Conservation (phyloP, 208 protist genomes). For the Blastocrithidia nonstop region DNA sequence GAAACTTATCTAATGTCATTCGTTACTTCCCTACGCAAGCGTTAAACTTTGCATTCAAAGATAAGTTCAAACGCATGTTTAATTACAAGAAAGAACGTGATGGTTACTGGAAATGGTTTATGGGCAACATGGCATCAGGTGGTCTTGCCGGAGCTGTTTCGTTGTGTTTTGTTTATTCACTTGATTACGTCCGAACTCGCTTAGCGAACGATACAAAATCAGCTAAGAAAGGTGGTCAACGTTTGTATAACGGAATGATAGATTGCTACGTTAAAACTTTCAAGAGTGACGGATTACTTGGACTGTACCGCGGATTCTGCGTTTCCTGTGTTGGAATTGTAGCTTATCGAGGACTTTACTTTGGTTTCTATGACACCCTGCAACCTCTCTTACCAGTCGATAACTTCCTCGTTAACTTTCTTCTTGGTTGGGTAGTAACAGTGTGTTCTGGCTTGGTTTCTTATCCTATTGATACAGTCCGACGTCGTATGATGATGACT, state of each 20-base stretch:
- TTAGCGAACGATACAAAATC: slow-evolving; percentile 86
- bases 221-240: slow-evolving; percentile 63
- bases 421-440: slow-evolving; percentile 55
- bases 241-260: slow-evolving; percentile 91
- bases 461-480: slow-evolving; percentile 97
- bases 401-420: slow-evolving; percentile 57
- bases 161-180: slow-evolving; percentile 92
- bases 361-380: slow-evolving; percentile 91
- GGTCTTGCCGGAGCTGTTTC: slow-evolving; percentile 92
- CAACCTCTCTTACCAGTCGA: slow-evolving; percentile 50
- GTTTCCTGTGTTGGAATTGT: slow-evolving; percentile 93
- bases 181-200: slow-evolving; percentile 96
- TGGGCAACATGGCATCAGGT: slow-evolving; percentile 91
- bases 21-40: slow-evolving; percentile 98
- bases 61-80: slow-evolving; percentile 91
- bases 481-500: slow-evolving; percentile 94
- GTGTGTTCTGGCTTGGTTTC: slow-evolving; percentile 54
- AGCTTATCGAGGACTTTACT: slow-evolving; percentile 94
- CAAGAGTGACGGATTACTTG: slow-evolving; percentile 49
- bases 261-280: slow-evolving; percentile 90
- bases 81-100: slow-evolving; percentile 74
- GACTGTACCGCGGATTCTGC: slow-evolving; percentile 94
- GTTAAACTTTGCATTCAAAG: slow-evolving; percentile 98
- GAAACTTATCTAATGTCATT: slow-evolving; percentile 94
- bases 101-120: slow-evolving; percentile 78